Evolutionary conservation across 805 yeast species (phyloP), one percentile per base, ranked within the genome.

Genomic region (Blastobotrys americana): DNA sequence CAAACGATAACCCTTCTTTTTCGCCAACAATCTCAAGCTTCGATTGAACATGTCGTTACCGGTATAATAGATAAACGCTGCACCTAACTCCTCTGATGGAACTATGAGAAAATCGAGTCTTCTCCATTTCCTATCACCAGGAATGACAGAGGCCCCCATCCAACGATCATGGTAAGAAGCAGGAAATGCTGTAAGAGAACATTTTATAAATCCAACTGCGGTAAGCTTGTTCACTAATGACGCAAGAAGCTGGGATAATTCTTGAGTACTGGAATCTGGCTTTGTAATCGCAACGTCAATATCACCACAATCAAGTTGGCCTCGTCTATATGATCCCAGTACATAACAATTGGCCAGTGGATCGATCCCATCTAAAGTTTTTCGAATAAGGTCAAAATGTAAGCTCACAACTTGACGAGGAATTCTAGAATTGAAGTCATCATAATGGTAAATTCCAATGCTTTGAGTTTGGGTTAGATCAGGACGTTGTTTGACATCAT

Each of bases 31-130:
- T 27, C 82, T 59, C 27, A 74, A 52, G 27, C 62, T 55, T 42
- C 80, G 66, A 55, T 77, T 77, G 56, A 77, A 75, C 20, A 66
- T 60, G 45, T 70, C 72, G 51, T 75, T 71, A 0, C 83, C 83
- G 0, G 77, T 74, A 52, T 74, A 77, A 54, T 77, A 77, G 4
- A 77, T 59, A 52, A 69, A 51, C 0, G 74, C 62, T 0, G 77
- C 73, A 0, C 80, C 82, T 6, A 65, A 52, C 28, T 69, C 66
- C 1, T 55, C 47, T 64, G 72, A 66, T 1, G 74, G 74, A 4
- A 72, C 74, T 2, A 68, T 54, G 34, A 77, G 54, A 31, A 78
- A 65, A 50, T 78, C 82, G 49, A 78, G 60, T 44, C 82, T 62
- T 13, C 82, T 66, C 63, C 78, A 74, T 9, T 55, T 57, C 1